These are phyloP conservation scores for Byssoonygena ceratinophila DNA, from an alignment of 2,329 filamentous ascomycete genomes.

Conservation along the genomic window DNA sequence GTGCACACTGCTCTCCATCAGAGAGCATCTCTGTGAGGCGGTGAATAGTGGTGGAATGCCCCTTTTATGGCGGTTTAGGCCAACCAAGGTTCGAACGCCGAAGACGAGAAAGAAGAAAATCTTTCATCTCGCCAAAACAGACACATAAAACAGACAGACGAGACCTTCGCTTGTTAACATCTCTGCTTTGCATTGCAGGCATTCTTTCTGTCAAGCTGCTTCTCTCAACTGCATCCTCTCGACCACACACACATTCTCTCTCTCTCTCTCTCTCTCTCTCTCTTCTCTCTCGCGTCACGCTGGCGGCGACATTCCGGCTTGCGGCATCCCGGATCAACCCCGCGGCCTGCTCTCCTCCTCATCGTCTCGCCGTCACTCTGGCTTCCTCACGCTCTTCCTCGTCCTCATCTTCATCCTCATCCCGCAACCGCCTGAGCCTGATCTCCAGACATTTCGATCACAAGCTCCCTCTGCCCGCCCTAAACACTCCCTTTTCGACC, in stretches of 20 bases:
- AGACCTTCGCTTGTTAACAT: not conserved
- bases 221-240: not conserved
- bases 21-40: no score
- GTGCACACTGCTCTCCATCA: no score
- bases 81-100: constrained; percentile 1
- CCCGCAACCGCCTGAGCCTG: constrained; percentile 41
- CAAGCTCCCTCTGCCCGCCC: constrained; percentile 44
- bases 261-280: not conserved
- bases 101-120: not conserved
- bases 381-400: constrained; percentile 36
- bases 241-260: not conserved
- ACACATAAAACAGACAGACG: not conserved
- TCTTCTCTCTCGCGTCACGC: not conserved
- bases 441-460: constrained; percentile 52
- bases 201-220: not conserved
- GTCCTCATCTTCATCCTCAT: constrained; percentile 24
- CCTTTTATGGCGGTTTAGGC: not conserved
- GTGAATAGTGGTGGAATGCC: no score
- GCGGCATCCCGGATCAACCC: constrained; percentile 21
- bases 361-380: constrained; percentile 33
- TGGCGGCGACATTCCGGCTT: constrained; percentile 16
- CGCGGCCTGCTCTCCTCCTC: constrained; percentile 19
- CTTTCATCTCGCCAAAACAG: not conserved
- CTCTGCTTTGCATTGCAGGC: not conserved
- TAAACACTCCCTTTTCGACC: constrained; percentile 55